These are phyloP conservation scores for Rhodotorula toruloides DNA, from an alignment of 768 basidiomycete genomes.

Conservation along the genomic window DNA sequence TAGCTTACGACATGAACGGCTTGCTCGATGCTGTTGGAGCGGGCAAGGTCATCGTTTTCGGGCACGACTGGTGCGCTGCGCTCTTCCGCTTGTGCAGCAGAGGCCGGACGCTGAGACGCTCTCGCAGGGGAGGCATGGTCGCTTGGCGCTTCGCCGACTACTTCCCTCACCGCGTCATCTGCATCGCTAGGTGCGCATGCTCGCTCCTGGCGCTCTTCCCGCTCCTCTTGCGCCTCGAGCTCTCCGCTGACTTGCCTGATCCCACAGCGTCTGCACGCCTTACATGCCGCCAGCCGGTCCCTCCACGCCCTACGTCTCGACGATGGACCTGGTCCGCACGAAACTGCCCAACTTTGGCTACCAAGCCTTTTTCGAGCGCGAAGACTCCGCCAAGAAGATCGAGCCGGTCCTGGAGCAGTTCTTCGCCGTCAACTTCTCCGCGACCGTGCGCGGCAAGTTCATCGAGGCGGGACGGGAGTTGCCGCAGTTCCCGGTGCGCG, in stretches of 20 bases:
- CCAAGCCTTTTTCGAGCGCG: slow-evolving; percentile 28
- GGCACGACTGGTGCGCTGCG: slow-evolving; percentile 33
- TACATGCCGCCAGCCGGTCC: slow-evolving; percentile 20
- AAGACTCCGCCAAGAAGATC: slow-evolving; percentile 11
- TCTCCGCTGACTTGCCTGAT: background rate
- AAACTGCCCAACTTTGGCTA: slow-evolving; percentile 35
- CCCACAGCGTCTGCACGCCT: slow-evolving; percentile 30
- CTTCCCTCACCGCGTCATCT: slow-evolving; percentile 29
- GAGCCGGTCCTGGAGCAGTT: slow-evolving; percentile 12
- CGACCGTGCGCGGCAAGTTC: background rate
- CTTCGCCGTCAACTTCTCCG: slow-evolving; percentile 12
- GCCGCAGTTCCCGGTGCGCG: slow-evolving; percentile 10
- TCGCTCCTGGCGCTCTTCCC: background rate
- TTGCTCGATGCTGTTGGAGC: slow-evolving; percentile 22
- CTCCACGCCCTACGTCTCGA: slow-evolving; percentile 1
- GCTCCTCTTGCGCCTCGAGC: background rate
- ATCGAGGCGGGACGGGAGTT: background rate
- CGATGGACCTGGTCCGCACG: slow-evolving; percentile 15
- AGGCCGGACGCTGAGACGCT: no score
- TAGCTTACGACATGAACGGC: slow-evolving; percentile 28
- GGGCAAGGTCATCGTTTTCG: slow-evolving; percentile 26
- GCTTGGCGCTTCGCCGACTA: slow-evolving; percentile 36
- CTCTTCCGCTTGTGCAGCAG: no score
- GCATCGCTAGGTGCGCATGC: no score
- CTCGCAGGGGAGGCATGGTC: slow-evolving; percentile 38